A percentile compares a stretch with the other conserved stretches of the same genome.
Conservation (phyloP, 345 rosid genomes). For the Eucalyptus leucophloia region DNA sequence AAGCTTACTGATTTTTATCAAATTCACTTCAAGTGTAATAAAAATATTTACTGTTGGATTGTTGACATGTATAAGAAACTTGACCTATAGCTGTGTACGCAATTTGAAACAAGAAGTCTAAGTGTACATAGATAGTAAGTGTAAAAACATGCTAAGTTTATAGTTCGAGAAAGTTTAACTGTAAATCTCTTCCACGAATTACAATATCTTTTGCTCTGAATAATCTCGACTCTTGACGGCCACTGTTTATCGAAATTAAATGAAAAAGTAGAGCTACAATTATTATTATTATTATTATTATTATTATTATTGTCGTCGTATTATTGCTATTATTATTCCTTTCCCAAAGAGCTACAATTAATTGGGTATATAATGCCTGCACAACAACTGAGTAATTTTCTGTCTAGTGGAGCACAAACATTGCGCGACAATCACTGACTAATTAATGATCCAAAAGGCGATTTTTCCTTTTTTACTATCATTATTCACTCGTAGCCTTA, state of each 20-base stretch:
- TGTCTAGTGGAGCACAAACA: neutral
- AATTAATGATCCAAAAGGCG: neutral
- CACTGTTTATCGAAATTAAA: neutral
- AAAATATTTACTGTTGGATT: neutral
- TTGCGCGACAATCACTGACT: neutral
- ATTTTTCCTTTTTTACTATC: neutral
- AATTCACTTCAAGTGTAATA: neutral
- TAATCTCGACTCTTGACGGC: neutral
- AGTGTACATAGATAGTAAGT: fast-evolving
- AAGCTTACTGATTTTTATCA: neutral
- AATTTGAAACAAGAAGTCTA: neutral
- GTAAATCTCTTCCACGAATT: neutral
- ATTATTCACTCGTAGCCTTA: neutral
- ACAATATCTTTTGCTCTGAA: neutral
- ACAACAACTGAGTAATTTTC: neutral
- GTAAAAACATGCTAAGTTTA: neutral
- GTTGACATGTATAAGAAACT: neutral
- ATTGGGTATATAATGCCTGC: neutral
- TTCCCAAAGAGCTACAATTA: neutral
- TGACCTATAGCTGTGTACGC: neutral
- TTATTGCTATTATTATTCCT: neutral
- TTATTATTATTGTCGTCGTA: neutral
- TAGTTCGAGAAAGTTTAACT: neutral
- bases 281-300: neutral
- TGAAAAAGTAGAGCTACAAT: neutral